Percentiles rank a stretch among this genome's conserved stretches.
phyloP scores from a whole-genome alignment of 2,329 filamentous ascomycete species.

The Ophiognomonia clavigignenti-juglandacearum region DNA sequence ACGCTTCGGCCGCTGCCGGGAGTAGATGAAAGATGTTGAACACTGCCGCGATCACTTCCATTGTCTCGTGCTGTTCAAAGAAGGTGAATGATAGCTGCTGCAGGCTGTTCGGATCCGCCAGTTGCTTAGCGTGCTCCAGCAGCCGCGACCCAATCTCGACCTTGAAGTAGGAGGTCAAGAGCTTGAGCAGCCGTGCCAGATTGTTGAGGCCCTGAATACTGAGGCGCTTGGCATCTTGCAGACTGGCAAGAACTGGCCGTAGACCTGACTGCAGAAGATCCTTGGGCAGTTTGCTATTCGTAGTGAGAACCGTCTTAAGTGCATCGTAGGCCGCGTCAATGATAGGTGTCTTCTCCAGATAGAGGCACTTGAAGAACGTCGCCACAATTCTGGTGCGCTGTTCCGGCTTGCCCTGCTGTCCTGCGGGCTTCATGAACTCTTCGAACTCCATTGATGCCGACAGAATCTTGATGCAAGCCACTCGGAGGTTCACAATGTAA shows the following conservation, averaged over 20 bases:
- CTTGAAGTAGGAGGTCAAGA: slow-evolving; percentile 98
- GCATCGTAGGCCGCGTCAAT: slow-evolving; percentile 92
- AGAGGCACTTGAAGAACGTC: slow-evolving; percentile 97
- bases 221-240: slow-evolving; percentile 88
- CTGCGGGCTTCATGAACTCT: slow-evolving; percentile 70
- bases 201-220: slow-evolving; percentile 88
- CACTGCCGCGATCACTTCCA: slow-evolving; percentile 93
- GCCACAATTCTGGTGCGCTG: slow-evolving; percentile 71
- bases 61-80: slow-evolving; percentile 85
- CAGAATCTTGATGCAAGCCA: slow-evolving; percentile 88
- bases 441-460: slow-evolving; percentile 92
- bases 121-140: slow-evolving; percentile 88
- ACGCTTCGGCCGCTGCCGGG: slow-evolving; percentile 81
- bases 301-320: slow-evolving; percentile 78
- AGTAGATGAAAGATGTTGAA: slow-evolving; percentile 97
- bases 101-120: slow-evolving; percentile 73
- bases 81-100: slow-evolving; percentile 93
- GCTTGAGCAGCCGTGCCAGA: slow-evolving; percentile 78
- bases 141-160: slow-evolving; percentile 91
- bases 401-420: slow-evolving; percentile 46
- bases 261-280: slow-evolving; percentile 92
- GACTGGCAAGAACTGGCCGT: slow-evolving; percentile 89
- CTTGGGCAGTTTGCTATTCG: slow-evolving; percentile 89
- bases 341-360: slow-evolving; percentile 86
- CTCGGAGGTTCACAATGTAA: slow-evolving; percentile 83